Base-by-base conservation (phyloP, 192 early-diverging fungal genomes). In the Podila verticillata region DNA sequence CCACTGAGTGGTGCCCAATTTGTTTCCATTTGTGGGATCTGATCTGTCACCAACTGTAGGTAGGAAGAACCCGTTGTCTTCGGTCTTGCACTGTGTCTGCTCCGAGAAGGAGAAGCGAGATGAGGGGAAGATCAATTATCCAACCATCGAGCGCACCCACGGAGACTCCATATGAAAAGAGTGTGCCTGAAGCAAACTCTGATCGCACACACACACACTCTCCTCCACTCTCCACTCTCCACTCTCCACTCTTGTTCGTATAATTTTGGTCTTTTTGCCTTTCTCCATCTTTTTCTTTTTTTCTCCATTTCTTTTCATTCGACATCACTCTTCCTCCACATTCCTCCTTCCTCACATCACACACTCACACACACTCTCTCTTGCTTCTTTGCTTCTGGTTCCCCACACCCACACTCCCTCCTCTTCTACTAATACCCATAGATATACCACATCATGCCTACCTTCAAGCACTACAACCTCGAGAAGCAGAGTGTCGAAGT, bases 401-500 rank as follows among this genome's bases (percentile, higher is more conserved):
- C 31, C 12, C 29, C 57, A 39, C 13, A 12, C 28, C 48, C 17
- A 58, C 39, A n/a, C 51, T 56, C 30, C 19, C 26, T 30, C 48
- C 62, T 31, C 26, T 30, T 44, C 36, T 8, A 9, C 4, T 29
- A n/a, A 26, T 4, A 22, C 28, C 29, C 67, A 64, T 28, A 47
- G 7, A n/a, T 28, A 63, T 47, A 61, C 39, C 44, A 61, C n/a
- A 29, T 22, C 62, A 81, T 82, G 81, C 64, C 73, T 48, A 4
- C 31, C 34, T 71, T 82, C 35, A 63, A 44, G 12, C 57, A 82
- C 22, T 81, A 80, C 70, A 84, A 83, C 72, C 74, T 88, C 39
- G 85, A 88, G 59, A 86, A 84, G 48, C 87, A 89, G 54, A 84
- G 81, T 36, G 66, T 87, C 56, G 82, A 84, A 47, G 61, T 89